A percentile compares a stretch with the other conserved stretches of the same genome.
These are phyloP conservation scores for Melanomma pulvis-pyrius DNA, from an alignment of 495 filamentous ascomycete species.

Conservation along the genomic window DNA sequence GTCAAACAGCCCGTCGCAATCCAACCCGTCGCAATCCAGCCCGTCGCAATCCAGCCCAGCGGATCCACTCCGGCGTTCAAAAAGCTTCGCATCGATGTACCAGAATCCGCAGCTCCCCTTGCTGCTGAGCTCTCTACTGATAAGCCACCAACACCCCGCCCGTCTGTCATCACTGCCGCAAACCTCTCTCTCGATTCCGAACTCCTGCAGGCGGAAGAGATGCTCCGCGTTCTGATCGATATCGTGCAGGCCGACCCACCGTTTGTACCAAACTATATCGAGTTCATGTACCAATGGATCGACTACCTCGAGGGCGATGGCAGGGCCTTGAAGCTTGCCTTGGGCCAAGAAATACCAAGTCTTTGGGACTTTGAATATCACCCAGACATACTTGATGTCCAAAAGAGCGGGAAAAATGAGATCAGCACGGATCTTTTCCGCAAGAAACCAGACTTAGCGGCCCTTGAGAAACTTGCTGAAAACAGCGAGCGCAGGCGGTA, in stretches of 20 bases:
- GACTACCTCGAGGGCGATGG: constrained; percentile 21
- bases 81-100: not conserved
- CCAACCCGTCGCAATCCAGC: too few relatives aligned
- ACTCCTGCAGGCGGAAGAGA: constrained; percentile 6
- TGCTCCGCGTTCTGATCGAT: constrained; percentile 21
- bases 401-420: not conserved
- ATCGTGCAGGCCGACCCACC: constrained; percentile 11
- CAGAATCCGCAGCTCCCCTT: not conserved
- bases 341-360: constrained; percentile 21
- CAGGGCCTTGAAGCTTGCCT: constrained; percentile 7
- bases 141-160: not conserved
- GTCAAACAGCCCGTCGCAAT: not conserved
- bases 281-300: constrained; percentile 25
- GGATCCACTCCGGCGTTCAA: not conserved
- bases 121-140: not conserved
- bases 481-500: constrained; percentile 25
- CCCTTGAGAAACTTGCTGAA: constrained; percentile 1
- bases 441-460: constrained; percentile 14
- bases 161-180: not conserved
- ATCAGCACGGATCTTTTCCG: not conserved
- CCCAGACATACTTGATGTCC: not conserved
- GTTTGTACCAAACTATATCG: constrained; percentile 26
- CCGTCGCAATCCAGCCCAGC: not conserved
- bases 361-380: constrained; percentile 29
- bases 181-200: constrained; percentile 7